Conservation (phyloP, 345 rosid species). For the Durio zibethinus region DNA sequence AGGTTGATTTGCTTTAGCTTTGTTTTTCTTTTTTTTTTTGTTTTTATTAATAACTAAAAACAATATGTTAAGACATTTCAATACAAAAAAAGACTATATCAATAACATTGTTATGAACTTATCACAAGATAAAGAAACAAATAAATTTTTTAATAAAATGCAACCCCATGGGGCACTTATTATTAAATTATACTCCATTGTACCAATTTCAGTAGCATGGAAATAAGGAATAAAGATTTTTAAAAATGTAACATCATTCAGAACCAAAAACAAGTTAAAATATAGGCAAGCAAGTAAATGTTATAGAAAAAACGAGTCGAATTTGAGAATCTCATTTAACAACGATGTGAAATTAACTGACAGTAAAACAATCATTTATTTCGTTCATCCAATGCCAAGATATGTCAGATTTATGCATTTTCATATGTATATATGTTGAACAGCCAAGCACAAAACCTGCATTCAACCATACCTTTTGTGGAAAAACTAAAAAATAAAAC, state of each 20-base stretch:
- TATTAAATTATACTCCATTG: neutral
- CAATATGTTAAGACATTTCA: neutral
- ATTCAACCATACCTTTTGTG: constrained; percentile 51
- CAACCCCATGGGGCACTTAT: neutral
- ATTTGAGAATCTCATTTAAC: neutral
- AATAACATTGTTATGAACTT: neutral
- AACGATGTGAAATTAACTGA: neutral
- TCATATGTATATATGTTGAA: neutral
- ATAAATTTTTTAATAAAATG: neutral
- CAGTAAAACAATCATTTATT: neutral
- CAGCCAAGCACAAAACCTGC: neutral
- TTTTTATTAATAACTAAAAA: neutral
- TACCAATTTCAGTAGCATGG: neutral
- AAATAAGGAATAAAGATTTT: neutral
- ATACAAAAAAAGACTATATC: neutral
- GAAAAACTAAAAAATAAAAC: too few species aligned
- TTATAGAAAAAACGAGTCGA: neutral
- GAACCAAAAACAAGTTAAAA: constrained; percentile 10
- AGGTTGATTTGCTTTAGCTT: neutral
- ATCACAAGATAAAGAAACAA: neutral
- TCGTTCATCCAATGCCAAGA: neutral
- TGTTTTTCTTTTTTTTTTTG: neutral
- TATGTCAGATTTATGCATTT: neutral
- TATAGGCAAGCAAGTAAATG: neutral
- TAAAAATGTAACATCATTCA: neutral